Conservation (phyloP, 257 asterid species). For the Capsicum rhomboideum region DNA sequence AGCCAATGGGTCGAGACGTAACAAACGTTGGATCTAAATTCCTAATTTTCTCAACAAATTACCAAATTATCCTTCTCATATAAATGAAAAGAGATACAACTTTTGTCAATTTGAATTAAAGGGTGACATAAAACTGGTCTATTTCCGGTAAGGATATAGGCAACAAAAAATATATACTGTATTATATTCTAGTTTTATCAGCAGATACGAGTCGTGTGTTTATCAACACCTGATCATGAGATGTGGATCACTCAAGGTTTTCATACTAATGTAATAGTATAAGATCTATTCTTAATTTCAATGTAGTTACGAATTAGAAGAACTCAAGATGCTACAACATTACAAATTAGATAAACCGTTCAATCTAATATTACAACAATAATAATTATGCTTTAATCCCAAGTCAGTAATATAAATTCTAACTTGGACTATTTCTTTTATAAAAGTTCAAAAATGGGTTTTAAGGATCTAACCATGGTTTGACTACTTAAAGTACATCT, state of each 20-base stretch:
- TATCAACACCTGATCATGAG: not conserved
- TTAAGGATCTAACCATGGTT: too few species aligned
- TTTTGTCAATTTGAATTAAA: not conserved
- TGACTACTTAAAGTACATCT: too few species aligned
- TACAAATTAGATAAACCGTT: too few species aligned
- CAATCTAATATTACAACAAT: too few species aligned
- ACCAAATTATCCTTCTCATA: not conserved
- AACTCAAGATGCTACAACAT: too few species aligned
- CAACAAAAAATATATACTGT: not conserved
- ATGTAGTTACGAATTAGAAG: not conserved
- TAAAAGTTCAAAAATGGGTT: too few species aligned
- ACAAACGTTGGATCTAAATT: constrained; percentile 62
- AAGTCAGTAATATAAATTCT: too few species aligned
- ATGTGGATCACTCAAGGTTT: not conserved
- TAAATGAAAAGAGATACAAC: not conserved
- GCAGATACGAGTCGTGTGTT: not conserved
- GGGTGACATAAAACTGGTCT: not conserved
- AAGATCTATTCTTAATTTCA: too few species aligned
- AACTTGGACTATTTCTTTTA: too few species aligned
- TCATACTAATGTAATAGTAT: too few species aligned
- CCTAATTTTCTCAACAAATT: not conserved
- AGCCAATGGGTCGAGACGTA: constrained; percentile 55
- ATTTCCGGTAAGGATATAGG: not conserved
- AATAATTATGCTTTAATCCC: too few species aligned
- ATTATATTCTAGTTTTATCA: not conserved